A percentile compares a stretch with the other conserved stretches of the same genome.
phyloP scores from a whole-genome alignment of 768 basidiomycete species.

The Kwoniella dejecticola region DNA sequence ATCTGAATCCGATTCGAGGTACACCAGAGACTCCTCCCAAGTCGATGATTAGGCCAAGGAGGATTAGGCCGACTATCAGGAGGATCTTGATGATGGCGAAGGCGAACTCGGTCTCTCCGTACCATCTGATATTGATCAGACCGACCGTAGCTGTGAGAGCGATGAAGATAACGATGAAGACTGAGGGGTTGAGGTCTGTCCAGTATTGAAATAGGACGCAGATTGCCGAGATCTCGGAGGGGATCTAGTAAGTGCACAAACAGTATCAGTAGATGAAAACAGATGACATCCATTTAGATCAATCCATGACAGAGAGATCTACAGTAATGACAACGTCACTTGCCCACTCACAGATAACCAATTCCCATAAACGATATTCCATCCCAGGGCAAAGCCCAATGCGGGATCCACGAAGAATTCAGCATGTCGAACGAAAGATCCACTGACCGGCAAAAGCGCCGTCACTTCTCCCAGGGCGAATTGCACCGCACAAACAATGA shows the following conservation, averaged over 20 bases:
- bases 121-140: conserved; percentile 48
- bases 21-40: conserved; percentile 64
- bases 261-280: neutral
- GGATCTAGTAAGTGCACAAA: neutral
- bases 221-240: too few species aligned
- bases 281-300: too few species aligned
- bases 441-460: conserved; percentile 13
- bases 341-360: conserved; percentile 20
- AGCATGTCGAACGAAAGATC: conserved; percentile 16
- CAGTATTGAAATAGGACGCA: conserved; percentile 23
- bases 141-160: conserved; percentile 24
- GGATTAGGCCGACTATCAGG: conserved; percentile 55
- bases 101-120: conserved; percentile 47
- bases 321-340: conserved; percentile 56
- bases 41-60: conserved; percentile 57
- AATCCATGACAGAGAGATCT: conserved; percentile 51
- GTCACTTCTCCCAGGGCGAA: conserved; percentile 21
- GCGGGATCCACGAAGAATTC: conserved; percentile 39
- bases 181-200: conserved; percentile 25
- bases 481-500: conserved; percentile 38
- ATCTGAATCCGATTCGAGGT: conserved; percentile 61
- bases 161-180: conserved; percentile 42
- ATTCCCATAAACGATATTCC: conserved; percentile 39
- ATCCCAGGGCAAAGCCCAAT: conserved; percentile 50
- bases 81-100: conserved; percentile 51